These are phyloP conservation scores for Aspergillus costaricaensis DNA, from an alignment of 2,329 filamentous ascomycete genomes.

Conservation along the genomic window DNA sequence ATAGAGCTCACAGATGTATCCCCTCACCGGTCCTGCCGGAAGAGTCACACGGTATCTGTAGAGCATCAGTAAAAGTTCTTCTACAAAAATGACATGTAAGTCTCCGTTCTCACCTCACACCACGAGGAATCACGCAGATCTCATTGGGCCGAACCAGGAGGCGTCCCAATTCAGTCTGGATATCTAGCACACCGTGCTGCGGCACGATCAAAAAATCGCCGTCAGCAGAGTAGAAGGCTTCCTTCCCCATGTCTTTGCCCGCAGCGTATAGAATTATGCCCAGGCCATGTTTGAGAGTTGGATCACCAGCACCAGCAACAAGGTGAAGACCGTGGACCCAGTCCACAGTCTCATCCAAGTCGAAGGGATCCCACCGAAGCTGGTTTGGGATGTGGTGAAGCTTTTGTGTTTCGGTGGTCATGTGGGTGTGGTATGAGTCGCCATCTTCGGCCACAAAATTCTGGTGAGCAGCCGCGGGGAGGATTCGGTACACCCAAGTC, in stretches of 20 bases:
- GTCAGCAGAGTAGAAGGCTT: conserved; percentile 82
- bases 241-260: conserved; percentile 73
- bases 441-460: conserved; percentile 50
- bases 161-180: conserved; percentile 74
- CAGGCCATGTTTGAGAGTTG: conserved; percentile 74
- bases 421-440: conserved; percentile 49
- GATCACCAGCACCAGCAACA: conserved; percentile 76
- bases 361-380: conserved; percentile 76
- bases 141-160: conserved; percentile 76
- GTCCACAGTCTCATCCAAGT: conserved; percentile 68
- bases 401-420: conserved; percentile 48
- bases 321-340: conserved; percentile 71
- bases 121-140: conserved; percentile 73
- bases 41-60: conserved; percentile 68
- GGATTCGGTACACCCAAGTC: conserved; percentile 71
- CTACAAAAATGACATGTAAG: neutral
- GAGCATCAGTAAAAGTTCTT: neutral
- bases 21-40: conserved; percentile 62
- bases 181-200: conserved; percentile 72
- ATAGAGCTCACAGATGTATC: conserved; percentile 75
- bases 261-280: conserved; percentile 81
- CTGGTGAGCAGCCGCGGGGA: conserved; percentile 64
- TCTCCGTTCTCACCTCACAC: conserved; percentile 54
- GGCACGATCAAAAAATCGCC: conserved; percentile 76
- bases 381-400: conserved; percentile 79